Evolutionary conservation across 345 rosid species (phyloP), one percentile per base, ranked within the genome.

Genomic region (Atalantia buxifolia): DNA sequence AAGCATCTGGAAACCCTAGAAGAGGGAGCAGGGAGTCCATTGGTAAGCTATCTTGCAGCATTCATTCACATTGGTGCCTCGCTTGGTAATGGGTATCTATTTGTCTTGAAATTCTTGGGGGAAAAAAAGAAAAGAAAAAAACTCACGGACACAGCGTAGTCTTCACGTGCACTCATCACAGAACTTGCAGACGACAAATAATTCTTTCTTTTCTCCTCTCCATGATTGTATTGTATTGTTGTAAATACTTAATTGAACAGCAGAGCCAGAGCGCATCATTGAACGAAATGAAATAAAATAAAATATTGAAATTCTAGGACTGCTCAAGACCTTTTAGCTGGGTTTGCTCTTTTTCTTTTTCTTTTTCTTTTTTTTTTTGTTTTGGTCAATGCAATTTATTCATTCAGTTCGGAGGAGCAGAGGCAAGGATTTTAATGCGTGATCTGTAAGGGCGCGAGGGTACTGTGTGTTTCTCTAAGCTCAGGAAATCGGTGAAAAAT

Each of bases 101-200:
- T 83, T 80, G 82, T 77, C 87, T 84, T 85, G 86, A 84, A 83
- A 85, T 77, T 74, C 75, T 66, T 83, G 83, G 42, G 2, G 10
- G 2, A 1, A 9, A 18, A 18, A 50, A 14, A 4, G 64, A 82
- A 74, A 79, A 80, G 83, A 73, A 82, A 74, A 81, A 80, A 86
- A 73, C 83, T 86, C 86, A 86, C 84, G 81, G 86, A 83, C 42
- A 27, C 78, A 35, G 80, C 77, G 13, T 70, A 65, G 82, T 65
- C 77, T 64, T 82, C 93, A 88, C 92, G 93, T 90, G 92, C 86
- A 83, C 83, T 80, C 88, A 80, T 78, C 81, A 65, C 81, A 79
- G 77, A 66, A 68, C 62, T 61, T 66, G 81, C 81, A 74, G 83
- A 61, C 53, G 6, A 61, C 25, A 53, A 84, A 83, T 56, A 71